Conservation (phyloP, 768 basidiomycete species). For the Pisolithus microcarpus region DNA sequence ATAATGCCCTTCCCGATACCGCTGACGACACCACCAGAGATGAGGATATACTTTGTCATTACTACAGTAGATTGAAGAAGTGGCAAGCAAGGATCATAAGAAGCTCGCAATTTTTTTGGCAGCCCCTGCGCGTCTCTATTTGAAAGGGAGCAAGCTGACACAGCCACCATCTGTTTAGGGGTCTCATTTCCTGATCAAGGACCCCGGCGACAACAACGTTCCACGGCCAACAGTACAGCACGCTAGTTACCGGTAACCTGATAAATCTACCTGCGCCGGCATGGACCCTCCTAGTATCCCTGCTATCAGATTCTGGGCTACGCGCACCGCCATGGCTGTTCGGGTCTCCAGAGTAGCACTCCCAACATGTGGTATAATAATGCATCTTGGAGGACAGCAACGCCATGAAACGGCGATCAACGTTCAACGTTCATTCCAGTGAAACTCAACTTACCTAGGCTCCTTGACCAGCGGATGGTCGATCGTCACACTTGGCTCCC, state of each 20-base stretch:
- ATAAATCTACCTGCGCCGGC: slow-evolving; percentile 44
- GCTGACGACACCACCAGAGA: slow-evolving; percentile 95
- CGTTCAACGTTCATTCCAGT: not conserved
- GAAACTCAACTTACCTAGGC: slow-evolving; percentile 44
- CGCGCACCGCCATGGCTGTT: slow-evolving; percentile 71
- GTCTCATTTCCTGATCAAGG: not conserved
- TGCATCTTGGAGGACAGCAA: slow-evolving; percentile 41
- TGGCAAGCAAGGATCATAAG: slow-evolving; percentile 4
- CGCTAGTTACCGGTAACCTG: slow-evolving; percentile 5
- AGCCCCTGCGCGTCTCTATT: slow-evolving; percentile 10
- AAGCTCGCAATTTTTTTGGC: slow-evolving; percentile 5
- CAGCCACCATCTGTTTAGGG: slow-evolving; percentile 5
- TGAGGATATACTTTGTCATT: slow-evolving; percentile 95
- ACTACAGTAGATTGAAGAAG: slow-evolving; percentile 6
- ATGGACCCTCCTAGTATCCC: slow-evolving; percentile 46
- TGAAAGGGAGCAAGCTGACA: slow-evolving; percentile 3
- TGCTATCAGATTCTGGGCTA: slow-evolving; percentile 51
- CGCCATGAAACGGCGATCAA: not conserved
- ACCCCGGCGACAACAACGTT: not conserved
- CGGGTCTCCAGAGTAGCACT: slow-evolving; percentile 86
- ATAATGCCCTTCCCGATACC: slow-evolving; percentile 99
- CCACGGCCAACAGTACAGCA: not conserved
- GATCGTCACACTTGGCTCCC: slow-evolving; percentile 67
- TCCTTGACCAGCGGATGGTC: slow-evolving; percentile 80
- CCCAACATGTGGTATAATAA: slow-evolving; percentile 85